Base-by-base conservation (phyloP, 2,329 filamentous ascomycete species). In the Dactylonectria estremocensis region DNA sequence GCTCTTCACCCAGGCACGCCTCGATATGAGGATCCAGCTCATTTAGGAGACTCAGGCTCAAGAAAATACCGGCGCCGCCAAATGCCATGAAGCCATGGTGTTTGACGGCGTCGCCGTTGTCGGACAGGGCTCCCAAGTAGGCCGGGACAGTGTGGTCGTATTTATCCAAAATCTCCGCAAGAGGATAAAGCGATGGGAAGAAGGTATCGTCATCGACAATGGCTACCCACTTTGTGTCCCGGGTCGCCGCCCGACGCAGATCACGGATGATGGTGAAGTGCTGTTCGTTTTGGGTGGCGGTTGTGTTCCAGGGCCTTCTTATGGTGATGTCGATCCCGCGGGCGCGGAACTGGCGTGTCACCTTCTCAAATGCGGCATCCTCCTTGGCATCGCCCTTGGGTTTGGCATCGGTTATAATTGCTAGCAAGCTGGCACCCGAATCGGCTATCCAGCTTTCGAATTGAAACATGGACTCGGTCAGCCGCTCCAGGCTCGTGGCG, bases 131-230 rank as follows among this genome's bases (percentile, higher is more conserved):
- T 3, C 89, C 89, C 11, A 90, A 80, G 76, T 90, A 91, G 40
- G 81, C 75, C 3, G 86, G 82, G 20, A 81, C 74, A 2, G 80
- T 83, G 72, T 86, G 81, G 72, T 91, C 84, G 69, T 87, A 83
- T 43, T 79, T 75, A 37, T 73, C 74, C 2, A 91, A 82, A 6
- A 84, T 81, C n/a, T 83, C 76, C 22, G 84, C 80, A 16, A 91
- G 79, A 0, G 82, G 81, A 58, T 84, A 77, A 50, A 91, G 83
- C 2, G 86, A 88, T 2, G 86, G 84, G 76, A 90, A 90, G 77
- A 91, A 91, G 1, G 89, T 91, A 72, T 91, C 89, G 72, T 91
- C 89, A 73, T 91, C 89, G 43, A 91, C 83, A 55, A 91, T 81
- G 52, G 84, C 85, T 14, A 85, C 83, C 89, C 89, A 91, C 35